Conservation (phyloP, 352 stramenopile genomes). For the Globisporangium paddicum region DNA sequence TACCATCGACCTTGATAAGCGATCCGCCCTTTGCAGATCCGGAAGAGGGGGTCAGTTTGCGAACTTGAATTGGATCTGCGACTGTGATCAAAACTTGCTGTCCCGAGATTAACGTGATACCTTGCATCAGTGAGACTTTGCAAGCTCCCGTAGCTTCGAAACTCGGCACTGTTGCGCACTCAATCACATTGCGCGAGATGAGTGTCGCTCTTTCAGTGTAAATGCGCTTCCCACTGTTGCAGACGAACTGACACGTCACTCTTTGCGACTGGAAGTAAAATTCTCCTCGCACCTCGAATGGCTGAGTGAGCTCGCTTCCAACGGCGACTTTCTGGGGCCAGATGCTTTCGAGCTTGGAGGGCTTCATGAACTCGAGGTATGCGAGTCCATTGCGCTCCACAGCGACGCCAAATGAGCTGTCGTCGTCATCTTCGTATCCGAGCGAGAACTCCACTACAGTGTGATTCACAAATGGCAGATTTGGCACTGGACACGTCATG, state of each 20-base stretch:
- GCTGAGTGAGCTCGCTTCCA: not conserved
- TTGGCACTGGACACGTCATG: slow-evolving; percentile 25
- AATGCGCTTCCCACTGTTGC: not conserved
- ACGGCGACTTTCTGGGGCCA: slow-evolving; percentile 3
- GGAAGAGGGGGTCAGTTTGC: slow-evolving; percentile 18
- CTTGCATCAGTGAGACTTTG: slow-evolving; percentile 20
- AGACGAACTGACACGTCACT: slow-evolving; percentile 22
- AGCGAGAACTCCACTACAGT: slow-evolving; percentile 23
- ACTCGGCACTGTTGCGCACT: slow-evolving; percentile 17
- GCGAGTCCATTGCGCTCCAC: not conserved
- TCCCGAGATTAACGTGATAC: slow-evolving; percentile 21
- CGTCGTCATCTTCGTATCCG: not conserved
- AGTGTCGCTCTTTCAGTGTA: slow-evolving; percentile 11
- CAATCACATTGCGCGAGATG: slow-evolving; percentile 14
- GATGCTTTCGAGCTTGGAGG: slow-evolving; percentile 1
- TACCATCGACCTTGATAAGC: slow-evolving; percentile 27
- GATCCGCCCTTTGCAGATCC: slow-evolving; percentile 21
- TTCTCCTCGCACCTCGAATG: slow-evolving; percentile 24
- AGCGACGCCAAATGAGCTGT: too few relatives aligned
- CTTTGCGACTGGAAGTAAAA: slow-evolving; percentile 23
- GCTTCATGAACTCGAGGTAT: slow-evolving; percentile 10
- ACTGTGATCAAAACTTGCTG: slow-evolving; percentile 16
- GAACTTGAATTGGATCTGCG: slow-evolving; percentile 10
- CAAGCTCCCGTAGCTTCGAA: slow-evolving; percentile 12
- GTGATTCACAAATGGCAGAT: slow-evolving; percentile 13